Conservation (phyloP, 495 filamentous ascomycete genomes). For the Penicilliopsis zonata region DNA sequence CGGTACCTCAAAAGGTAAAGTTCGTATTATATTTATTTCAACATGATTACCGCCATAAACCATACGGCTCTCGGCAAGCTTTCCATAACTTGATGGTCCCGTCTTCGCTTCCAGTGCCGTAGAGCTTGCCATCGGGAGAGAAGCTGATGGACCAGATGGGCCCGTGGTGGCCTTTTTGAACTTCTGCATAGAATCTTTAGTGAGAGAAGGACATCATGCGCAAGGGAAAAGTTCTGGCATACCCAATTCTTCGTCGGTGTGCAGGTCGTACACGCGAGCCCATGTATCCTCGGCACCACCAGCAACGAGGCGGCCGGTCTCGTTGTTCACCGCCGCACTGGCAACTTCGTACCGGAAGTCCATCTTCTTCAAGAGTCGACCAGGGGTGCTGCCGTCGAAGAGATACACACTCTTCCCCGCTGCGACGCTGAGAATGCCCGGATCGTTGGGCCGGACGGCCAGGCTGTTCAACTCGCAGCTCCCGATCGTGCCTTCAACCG, state of each 20-base stretch:
- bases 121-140: conserved; percentile 88
- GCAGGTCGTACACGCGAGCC: conserved; percentile 84
- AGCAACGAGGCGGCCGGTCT: conserved; percentile 70
- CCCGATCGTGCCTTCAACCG: conserved; percentile 70
- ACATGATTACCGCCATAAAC: conserved; percentile 60
- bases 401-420: conserved; percentile 90
- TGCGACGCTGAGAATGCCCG: conserved; percentile 38
- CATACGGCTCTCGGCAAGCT: conserved; percentile 54
- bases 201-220: background rate
- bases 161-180: conserved; percentile 95
- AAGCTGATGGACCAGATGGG: conserved; percentile 93
- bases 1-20: too few relatives aligned
- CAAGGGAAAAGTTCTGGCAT: conserved; percentile 9
- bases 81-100: conserved; percentile 95
- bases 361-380: conserved; percentile 61
- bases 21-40: too few relatives aligned
- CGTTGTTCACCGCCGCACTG: conserved; percentile 75
- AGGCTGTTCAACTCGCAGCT: conserved; percentile 74
- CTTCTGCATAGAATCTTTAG: conserved; percentile 41
- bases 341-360: conserved; percentile 74
- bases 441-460: conserved; percentile 24
- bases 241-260: conserved; percentile 66
- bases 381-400: conserved; percentile 64
- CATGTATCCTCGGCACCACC: conserved; percentile 82
- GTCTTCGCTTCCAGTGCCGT: conserved; percentile 93